Percentiles rank a stretch among this genome's conserved stretches.
phyloP scores from a whole-genome alignment of 176 grass and related monocot genomes.

The Aegilops sharonensis region DNA sequence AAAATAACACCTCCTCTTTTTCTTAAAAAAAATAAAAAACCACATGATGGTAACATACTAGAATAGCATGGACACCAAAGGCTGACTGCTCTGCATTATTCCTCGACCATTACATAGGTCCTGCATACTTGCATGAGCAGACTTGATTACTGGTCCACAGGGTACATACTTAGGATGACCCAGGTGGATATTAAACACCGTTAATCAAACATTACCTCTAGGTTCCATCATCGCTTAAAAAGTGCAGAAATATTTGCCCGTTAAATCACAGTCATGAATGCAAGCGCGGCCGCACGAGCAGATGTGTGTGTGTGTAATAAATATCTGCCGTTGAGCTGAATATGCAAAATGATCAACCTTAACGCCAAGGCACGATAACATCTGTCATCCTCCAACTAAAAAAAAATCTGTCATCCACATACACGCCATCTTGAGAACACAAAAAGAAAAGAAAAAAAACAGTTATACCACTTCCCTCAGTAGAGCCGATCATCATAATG shows the following conservation, averaged over 20 bases:
- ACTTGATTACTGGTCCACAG: constrained; percentile 28
- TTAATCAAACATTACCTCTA: neutral
- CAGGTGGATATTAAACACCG: too few relatives aligned
- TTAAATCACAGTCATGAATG: neutral
- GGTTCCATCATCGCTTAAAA: neutral
- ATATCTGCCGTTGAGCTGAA: too few relatives aligned
- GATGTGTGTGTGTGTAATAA: too few relatives aligned
- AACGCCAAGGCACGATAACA: too few relatives aligned
- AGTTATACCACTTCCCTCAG: too few relatives aligned
- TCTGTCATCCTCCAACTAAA: too few relatives aligned
- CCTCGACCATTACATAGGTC: neutral
- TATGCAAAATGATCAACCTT: too few relatives aligned
- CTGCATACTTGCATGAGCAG: neutral
- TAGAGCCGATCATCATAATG: neutral
- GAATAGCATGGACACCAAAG: constrained; percentile 8
- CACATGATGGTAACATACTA: neutral
- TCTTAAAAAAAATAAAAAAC: neutral
- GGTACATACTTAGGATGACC: neutral
- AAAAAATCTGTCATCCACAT: too few relatives aligned
- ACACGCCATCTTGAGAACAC: too few relatives aligned
- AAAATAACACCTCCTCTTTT: too few relatives aligned
- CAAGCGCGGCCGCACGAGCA: too few relatives aligned
- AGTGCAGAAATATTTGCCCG: neutral
- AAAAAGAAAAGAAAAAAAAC: neutral
- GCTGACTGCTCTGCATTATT: neutral